Evolutionary conservation across 495 filamentous ascomycete genomes (phyloP).

Genomic region (Penicilliopsis zonata): DNA sequence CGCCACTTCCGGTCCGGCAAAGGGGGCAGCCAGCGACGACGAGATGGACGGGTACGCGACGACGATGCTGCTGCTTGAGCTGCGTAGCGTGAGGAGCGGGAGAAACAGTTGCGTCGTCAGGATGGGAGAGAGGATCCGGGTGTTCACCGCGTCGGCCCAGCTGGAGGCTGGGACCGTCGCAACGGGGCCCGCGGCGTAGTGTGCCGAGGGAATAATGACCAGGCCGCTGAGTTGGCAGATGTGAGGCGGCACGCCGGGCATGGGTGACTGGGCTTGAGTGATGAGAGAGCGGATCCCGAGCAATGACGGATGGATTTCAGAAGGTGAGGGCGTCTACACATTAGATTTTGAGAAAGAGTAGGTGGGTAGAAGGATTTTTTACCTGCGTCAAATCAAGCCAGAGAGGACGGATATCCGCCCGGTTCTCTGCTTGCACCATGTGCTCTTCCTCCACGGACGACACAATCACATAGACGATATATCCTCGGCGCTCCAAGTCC

Average conservation of each 20-base stretch:
- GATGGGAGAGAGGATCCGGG: conserved; percentile 83
- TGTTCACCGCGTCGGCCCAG: conserved; percentile 84
- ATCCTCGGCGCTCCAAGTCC: conserved; percentile 83
- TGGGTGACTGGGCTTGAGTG: conserved; percentile 55
- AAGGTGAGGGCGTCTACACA: conserved; percentile 41
- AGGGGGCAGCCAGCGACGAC: conserved; percentile 68
- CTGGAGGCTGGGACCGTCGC: conserved; percentile 68
- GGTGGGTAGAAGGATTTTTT: conserved; percentile 1
- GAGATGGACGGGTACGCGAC: conserved; percentile 79
- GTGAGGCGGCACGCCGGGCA: conserved; percentile 58
- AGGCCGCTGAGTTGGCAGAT: conserved; percentile 64
- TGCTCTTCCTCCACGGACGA: conserved; percentile 71
- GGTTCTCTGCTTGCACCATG: conserved; percentile 57
- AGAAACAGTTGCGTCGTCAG: conserved; percentile 78
- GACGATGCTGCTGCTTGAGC: conserved; percentile 48
- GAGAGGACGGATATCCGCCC: conserved; percentile 70
- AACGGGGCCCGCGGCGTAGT: conserved; percentile 61
- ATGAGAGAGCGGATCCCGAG: conserved; percentile 44
- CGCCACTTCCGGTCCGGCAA: conserved; percentile 71
- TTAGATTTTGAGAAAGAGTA: neutral
- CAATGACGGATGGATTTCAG: conserved; percentile 38
- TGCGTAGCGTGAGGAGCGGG: conserved; percentile 52
- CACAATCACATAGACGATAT: conserved; percentile 84
- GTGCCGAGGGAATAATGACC: conserved; percentile 52
- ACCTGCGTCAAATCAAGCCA: conserved; percentile 64